Evolutionary conservation across 805 yeast genomes (phyloP), one percentile per base, ranked within the genome.

Genomic region (Metschnikowia vanudenii): DNA sequence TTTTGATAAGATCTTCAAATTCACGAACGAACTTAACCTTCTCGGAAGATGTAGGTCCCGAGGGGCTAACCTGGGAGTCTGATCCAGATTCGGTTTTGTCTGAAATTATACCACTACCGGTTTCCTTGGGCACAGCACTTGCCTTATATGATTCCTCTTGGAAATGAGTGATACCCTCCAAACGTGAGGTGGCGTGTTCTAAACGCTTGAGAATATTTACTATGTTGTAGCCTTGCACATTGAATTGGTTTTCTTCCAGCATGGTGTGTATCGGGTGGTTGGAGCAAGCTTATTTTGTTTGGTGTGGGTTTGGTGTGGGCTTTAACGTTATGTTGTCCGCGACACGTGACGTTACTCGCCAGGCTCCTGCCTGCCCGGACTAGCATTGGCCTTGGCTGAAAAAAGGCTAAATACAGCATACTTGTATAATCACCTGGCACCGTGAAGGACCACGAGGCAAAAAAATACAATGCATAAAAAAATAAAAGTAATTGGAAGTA

Each of bases 181-280:
- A 79, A 40, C 97, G 81, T 5, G 96, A 84, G 9, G 97, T 88
- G 30, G 97, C 97, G 13, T 96, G 92, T 65, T 90, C 97, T 57
- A 90, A 79, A 55, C 96, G 78, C 59, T 62, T 72, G 48, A 71
- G 69, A 45, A 90, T 76, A 38, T 96, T 90, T 36, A 87, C 87
- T 52, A 90, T 74, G 62, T 88, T 90, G 73, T 84, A 88, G n/a
- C 95, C 96, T 60, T 85, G 94, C 46, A 84, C 79, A 49, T 78
- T 75, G 60, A 77, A 65, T 47, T 75, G 78, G 56, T 59, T 60
- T 52, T 75, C 77, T 50, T 72, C 76, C 18, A 63, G 51, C 16
- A 73, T 57, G 68, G 63, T 64, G 37, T 33, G 52, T 35, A 29
- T 14, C 26, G 19, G 13, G 11, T 13, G 18, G 17, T 11, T 6